Evolutionary conservation across 441 rosid species (phyloP).

Genomic region (Adansonia grandidieri): DNA sequence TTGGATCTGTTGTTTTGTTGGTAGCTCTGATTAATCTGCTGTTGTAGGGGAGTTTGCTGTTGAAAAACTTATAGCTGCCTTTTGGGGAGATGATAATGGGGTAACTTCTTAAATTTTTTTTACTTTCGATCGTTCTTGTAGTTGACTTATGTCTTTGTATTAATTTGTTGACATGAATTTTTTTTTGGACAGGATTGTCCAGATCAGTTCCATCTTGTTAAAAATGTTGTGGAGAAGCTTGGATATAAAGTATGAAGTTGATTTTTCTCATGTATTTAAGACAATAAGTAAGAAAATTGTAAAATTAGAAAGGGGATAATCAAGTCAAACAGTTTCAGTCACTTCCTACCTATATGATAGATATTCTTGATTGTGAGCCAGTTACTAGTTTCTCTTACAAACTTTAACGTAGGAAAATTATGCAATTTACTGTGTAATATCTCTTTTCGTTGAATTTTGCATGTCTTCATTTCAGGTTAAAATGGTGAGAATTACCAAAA

Average conservation of each 20-base stretch:
- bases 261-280: conserved; percentile 18
- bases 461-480: conserved; percentile 56
- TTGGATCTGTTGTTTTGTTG: conserved; percentile 4
- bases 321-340: background rate
- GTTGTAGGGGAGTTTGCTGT: conserved; percentile 73
- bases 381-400: background rate
- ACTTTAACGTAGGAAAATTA: background rate
- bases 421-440: conserved; percentile 14
- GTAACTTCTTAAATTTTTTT: conserved; percentile 36
- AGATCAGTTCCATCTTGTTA: conserved; percentile 73
- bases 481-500: conserved; percentile 83
- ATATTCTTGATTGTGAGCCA: background rate
- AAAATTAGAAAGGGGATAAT: conserved; percentile 1
- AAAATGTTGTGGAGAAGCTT: conserved; percentile 58
- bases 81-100: conserved; percentile 42
- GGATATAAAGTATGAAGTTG: conserved; percentile 64
- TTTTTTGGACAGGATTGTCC: conserved; percentile 57
- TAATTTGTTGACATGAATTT: conserved; percentile 10
- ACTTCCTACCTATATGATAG: background rate
- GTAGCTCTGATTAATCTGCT: conserved; percentile 26
- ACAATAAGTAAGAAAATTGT: conserved; percentile 2
- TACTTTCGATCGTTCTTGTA: conserved; percentile 10
- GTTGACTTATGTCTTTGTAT: background rate
- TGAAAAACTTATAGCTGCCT: conserved; percentile 58
- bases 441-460: background rate